A percentile compares a stretch with the other conserved stretches of the same genome.
Conservation (phyloP, 768 basidiomycete genomes). For the Cystofilobasidium capitatum region DNA sequence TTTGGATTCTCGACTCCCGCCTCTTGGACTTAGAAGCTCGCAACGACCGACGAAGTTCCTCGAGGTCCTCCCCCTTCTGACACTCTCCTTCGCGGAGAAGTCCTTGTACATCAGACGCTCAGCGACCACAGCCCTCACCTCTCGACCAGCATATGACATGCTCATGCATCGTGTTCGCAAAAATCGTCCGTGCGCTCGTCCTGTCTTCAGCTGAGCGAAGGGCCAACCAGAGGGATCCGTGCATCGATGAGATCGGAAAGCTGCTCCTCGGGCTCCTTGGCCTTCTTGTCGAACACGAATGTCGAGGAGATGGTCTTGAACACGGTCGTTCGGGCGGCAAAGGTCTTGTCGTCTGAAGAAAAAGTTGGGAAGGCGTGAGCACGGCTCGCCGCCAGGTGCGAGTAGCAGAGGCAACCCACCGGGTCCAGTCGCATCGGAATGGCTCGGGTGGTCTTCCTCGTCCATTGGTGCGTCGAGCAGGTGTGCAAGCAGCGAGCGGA, state of each 20-base stretch:
- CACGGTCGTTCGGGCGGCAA: slow-evolving; percentile 6
- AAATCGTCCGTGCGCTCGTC: too few species aligned
- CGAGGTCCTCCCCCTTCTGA: too few species aligned
- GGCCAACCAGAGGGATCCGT: not conserved
- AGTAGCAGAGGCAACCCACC: not conserved
- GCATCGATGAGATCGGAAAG: slow-evolving; percentile 11
- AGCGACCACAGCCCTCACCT: not conserved
- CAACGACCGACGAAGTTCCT: too few species aligned
- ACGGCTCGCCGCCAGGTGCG: too few species aligned
- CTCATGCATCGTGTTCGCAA: too few species aligned
- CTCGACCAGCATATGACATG: too few species aligned
- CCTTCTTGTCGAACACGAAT: slow-evolving; percentile 2
- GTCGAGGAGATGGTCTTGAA: not conserved
- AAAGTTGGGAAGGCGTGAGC: too few species aligned
- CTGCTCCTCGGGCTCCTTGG: slow-evolving; percentile 18
- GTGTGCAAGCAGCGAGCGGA: slow-evolving; percentile 14
- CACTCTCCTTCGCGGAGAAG: too few species aligned
- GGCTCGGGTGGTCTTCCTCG: not conserved
- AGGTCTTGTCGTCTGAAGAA: not conserved
- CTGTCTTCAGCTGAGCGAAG: not conserved
- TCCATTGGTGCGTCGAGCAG: slow-evolving; percentile 1
- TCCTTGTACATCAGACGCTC: too few species aligned
- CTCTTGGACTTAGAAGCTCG: not conserved
- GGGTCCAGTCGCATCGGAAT: not conserved
- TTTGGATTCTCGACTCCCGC: not conserved